phyloP scores from a whole-genome alignment of 2,329 filamentous ascomycete genomes.

The Truncatella angustata region DNA sequence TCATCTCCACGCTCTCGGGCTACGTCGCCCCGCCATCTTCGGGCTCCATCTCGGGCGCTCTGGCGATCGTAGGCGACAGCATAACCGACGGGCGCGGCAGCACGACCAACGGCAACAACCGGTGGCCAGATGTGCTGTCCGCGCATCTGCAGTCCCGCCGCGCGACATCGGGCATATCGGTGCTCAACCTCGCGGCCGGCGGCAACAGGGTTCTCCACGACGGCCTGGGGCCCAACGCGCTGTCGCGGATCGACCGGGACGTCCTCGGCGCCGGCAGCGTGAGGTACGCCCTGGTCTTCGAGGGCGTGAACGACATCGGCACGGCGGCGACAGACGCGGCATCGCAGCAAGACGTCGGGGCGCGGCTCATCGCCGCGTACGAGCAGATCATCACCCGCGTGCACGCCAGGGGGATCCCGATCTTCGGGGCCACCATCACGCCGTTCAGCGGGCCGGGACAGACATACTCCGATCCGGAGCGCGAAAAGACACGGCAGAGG shows the following conservation, averaged over 20 bases:
- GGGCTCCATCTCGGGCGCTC: slow-evolving; percentile 27
- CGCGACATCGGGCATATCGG: slow-evolving; percentile 38
- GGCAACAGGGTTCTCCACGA: slow-evolving; percentile 61
- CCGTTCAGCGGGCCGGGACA: slow-evolving; percentile 51
- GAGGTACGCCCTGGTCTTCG: slow-evolving; percentile 56
- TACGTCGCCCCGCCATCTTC: slow-evolving; percentile 35
- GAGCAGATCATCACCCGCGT: slow-evolving; percentile 53
- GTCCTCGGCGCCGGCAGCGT: slow-evolving; percentile 55
- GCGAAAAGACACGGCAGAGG: slow-evolving; percentile 52
- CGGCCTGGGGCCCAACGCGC: slow-evolving; percentile 56
- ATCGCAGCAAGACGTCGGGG: slow-evolving; percentile 43
- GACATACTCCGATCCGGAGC: slow-evolving; percentile 47
- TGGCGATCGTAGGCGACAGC: slow-evolving; percentile 63
- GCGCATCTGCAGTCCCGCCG: slow-evolving; percentile 38
- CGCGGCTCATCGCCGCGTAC: slow-evolving; percentile 51
- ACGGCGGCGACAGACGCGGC: slow-evolving; percentile 38
- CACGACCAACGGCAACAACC: slow-evolving; percentile 52
- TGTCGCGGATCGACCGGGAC: slow-evolving; percentile 58
- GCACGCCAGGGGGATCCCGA: slow-evolving; percentile 49
- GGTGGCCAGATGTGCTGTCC: slow-evolving; percentile 43
- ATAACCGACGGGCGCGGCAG: slow-evolving; percentile 65
- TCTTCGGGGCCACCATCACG: slow-evolving; percentile 60
- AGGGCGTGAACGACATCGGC: slow-evolving; percentile 66
- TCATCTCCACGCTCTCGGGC: slow-evolving; percentile 57
- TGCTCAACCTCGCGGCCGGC: slow-evolving; percentile 62